Evolutionary conservation across 2,329 filamentous ascomycete genomes (phyloP), one percentile per base, ranked within the genome.

Genomic region (Mycocentrospora acerina): DNA sequence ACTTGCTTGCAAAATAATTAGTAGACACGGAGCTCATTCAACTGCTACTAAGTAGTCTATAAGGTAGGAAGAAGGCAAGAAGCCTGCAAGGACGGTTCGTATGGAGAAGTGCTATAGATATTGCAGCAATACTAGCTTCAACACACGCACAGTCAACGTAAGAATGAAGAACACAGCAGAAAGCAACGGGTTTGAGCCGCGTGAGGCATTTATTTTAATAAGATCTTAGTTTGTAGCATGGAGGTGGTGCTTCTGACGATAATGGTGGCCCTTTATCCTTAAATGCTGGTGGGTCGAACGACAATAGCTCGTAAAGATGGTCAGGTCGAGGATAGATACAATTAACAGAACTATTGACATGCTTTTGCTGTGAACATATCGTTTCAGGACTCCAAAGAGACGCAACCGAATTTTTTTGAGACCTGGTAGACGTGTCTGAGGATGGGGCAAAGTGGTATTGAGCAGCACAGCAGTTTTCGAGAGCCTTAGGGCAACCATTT

Each of bases 261-360:
- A 86, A 86, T 4, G 88, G 86, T 0, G 86, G 83, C 4, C 82
- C 77, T 36, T 94, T 86, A 4, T 88, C 88, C 45, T 93, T 85
- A 59, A 95, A 95, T 0, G 88, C 81, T 0, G 90, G 90, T 2
- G 90, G 90, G 43, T 90, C 90, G 70, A 90, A 95, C 0, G 88
- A 94, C 0, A 90, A 90, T 6, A 82, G 79, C 15, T 90, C 83
- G 22, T 95, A 69, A 2, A 95, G 77, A 64, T 95, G 90, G 35
- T 95, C 94, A 0, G 90, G 90, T 4, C 89, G 79, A 24, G 79
- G 72, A 6, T 76, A 69, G 34, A 69, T 59, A 36, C 71, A 64
- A 16, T 73, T 66, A 33, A 67, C 71, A 3, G 71, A 69, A 41
- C 76, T 74, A 24, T 62, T 60, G 32, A 71, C 62, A 48, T 73